These are phyloP conservation scores for Echites panduratus DNA, from an alignment of 257 asterid genomes.

Conservation along the genomic window DNA sequence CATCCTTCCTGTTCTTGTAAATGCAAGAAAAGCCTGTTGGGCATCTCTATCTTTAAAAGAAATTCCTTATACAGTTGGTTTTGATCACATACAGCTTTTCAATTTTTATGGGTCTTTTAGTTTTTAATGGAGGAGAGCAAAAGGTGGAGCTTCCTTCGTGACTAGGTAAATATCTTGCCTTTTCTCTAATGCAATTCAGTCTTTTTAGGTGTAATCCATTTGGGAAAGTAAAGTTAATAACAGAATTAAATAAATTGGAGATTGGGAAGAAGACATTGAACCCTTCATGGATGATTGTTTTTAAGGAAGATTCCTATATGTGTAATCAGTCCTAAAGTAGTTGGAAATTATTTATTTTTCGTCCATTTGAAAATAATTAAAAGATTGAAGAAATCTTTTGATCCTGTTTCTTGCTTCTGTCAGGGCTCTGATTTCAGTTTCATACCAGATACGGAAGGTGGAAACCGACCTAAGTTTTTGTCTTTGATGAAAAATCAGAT, in stretches of 20 bases:
- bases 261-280: neutral
- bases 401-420: neutral
- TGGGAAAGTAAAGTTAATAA: neutral
- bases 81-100: conserved; percentile 20
- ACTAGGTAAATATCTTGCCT: conserved; percentile 33
- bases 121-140: conserved; percentile 26
- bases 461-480: neutral
- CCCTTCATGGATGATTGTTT: neutral
- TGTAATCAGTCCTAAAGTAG: neutral
- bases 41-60: neutral
- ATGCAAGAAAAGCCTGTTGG: neutral
- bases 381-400: neutral
- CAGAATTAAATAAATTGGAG: neutral
- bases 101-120: conserved; percentile 22
- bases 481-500: conserved; percentile 8
- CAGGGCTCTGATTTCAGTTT: conserved; percentile 15
- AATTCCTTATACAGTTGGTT: conserved; percentile 13
- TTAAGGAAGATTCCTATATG: conserved; percentile 5
- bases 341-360: neutral
- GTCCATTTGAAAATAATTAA: neutral
- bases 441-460: conserved; percentile 8
- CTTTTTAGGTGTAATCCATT: conserved; percentile 27
- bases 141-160: conserved; percentile 42
- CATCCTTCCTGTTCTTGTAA: neutral
- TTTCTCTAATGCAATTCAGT: conserved; percentile 13